These are phyloP conservation scores for Cystofilobasidium ferigula DNA, from an alignment of 768 basidiomycete species.

Conservation along the genomic window DNA sequence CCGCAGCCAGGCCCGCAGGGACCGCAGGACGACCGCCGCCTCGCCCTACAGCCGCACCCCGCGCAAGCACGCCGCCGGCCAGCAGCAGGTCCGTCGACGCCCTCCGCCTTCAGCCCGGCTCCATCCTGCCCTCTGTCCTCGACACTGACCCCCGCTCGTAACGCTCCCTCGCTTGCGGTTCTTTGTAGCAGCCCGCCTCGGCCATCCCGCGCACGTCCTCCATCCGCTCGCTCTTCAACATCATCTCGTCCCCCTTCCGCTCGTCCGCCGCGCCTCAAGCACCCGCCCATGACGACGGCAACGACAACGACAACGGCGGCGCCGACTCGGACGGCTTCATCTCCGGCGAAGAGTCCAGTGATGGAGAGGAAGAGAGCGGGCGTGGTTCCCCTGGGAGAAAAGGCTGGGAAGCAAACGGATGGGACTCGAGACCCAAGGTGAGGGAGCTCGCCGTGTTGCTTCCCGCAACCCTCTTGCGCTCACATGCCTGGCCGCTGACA, in stretches of 20 bases:
- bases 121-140: background rate
- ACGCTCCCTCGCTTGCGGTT: background rate
- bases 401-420: background rate
- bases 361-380: background rate
- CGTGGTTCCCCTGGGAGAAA: too few relatives aligned
- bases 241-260: constrained; percentile 22
- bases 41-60: constrained; percentile 7
- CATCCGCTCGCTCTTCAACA: constrained; percentile 24
- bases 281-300: background rate
- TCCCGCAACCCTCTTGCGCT: too few relatives aligned
- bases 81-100: background rate
- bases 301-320: background rate
- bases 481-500: too few relatives aligned
- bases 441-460: too few relatives aligned
- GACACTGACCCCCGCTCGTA: too few relatives aligned
- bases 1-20: too few relatives aligned
- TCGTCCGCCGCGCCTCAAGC: constrained; percentile 6
- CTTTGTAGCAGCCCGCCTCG: constrained; percentile 1
- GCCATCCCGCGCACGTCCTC: constrained; percentile 19
- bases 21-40: background rate
- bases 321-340: background rate
- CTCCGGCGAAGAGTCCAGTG: background rate
- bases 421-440: too few relatives aligned
- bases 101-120: too few relatives aligned
- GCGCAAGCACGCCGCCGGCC: background rate